A percentile compares a stretch with the other conserved stretches of the same genome.
phyloP scores from a whole-genome alignment of 345 rosid species.

The Boechera divaricarpa region DNA sequence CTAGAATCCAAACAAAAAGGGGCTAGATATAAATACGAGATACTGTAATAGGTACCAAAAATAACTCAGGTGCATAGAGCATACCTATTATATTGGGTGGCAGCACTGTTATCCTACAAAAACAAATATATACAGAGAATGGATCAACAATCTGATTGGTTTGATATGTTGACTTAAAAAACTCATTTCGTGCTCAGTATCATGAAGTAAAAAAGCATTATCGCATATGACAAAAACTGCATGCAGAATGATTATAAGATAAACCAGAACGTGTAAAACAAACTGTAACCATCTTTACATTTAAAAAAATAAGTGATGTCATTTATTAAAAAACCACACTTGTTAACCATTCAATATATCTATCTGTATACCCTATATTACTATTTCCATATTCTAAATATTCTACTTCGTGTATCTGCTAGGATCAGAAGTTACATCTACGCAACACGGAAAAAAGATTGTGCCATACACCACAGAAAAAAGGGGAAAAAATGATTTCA shows the following conservation, averaged over 20 bases:
- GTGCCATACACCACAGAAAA: not conserved
- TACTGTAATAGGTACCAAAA: constrained; percentile 26
- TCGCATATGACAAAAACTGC: not conserved
- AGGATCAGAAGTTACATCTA: constrained; percentile 18
- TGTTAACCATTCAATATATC: constrained; percentile 11
- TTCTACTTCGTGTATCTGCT: constrained; percentile 3
- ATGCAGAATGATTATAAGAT: not conserved
- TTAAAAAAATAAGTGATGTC: not conserved
- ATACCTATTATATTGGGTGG: constrained; percentile 78
- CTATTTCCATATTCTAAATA: not conserved
- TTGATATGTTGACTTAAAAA: not conserved
- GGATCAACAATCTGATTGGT: constrained; percentile 18
- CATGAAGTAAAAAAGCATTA: constrained; percentile 2
- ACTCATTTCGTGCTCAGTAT: constrained; percentile 5
- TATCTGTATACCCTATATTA: not conserved
- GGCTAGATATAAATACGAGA: constrained; percentile 14
- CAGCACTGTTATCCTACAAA: constrained; percentile 72
- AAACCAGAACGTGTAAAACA: constrained; percentile 11
- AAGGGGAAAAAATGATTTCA: not conserved
- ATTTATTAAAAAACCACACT: not conserved
- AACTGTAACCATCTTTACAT: not conserved
- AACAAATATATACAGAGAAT: constrained; percentile 20
- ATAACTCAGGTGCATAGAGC: constrained; percentile 38
- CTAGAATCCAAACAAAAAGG: constrained; percentile 25
- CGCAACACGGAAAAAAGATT: constrained; percentile 24